phyloP scores from a whole-genome alignment of 2,329 filamentous ascomycete genomes.

The Tetracladium maxilliforme region DNA sequence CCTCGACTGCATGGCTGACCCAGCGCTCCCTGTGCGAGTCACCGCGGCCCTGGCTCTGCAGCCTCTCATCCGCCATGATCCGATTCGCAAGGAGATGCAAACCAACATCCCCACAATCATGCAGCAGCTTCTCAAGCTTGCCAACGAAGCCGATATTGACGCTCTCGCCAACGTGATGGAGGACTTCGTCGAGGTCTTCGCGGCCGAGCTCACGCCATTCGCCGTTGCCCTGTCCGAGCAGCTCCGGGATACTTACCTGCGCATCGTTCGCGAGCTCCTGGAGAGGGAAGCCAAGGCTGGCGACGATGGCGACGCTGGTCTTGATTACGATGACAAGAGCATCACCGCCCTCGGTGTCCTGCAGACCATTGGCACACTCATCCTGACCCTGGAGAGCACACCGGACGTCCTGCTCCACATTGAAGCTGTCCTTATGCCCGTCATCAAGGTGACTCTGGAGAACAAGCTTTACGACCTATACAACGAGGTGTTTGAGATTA shows the following conservation, averaged over 20 bases:
- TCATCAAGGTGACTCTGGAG: constrained; percentile 88
- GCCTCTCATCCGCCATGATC: constrained; percentile 86
- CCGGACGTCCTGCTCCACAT: constrained; percentile 90
- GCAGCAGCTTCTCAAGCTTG: constrained; percentile 93
- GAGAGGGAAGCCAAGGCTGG: constrained; percentile 72
- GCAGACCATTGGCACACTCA: constrained; percentile 94
- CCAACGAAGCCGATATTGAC: constrained; percentile 96
- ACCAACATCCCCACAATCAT: constrained; percentile 97
- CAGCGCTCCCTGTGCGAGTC: constrained; percentile 84
- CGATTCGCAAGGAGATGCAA: constrained; percentile 91
- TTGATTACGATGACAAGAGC: constrained; percentile 95
- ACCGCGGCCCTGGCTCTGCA: constrained; percentile 89
- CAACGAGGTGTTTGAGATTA: constrained; percentile 97
- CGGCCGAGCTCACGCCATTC: constrained; percentile 91
- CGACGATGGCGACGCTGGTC: constrained; percentile 65
- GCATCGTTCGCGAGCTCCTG: constrained; percentile 81
- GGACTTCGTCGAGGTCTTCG: constrained; percentile 97
- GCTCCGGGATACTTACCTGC: constrained; percentile 85
- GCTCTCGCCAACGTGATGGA: constrained; percentile 98
- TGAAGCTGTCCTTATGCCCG: constrained; percentile 91
- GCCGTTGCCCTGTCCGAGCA: constrained; percentile 93
- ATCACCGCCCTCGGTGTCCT: constrained; percentile 92
- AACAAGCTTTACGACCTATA: constrained; percentile 97
- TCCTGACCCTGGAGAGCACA: constrained; percentile 91
- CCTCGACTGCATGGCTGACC: constrained; percentile 88